These are phyloP conservation scores for Aegilops bicornis DNA, from an alignment of 176 grass and related monocot species.

Conservation along the genomic window DNA sequence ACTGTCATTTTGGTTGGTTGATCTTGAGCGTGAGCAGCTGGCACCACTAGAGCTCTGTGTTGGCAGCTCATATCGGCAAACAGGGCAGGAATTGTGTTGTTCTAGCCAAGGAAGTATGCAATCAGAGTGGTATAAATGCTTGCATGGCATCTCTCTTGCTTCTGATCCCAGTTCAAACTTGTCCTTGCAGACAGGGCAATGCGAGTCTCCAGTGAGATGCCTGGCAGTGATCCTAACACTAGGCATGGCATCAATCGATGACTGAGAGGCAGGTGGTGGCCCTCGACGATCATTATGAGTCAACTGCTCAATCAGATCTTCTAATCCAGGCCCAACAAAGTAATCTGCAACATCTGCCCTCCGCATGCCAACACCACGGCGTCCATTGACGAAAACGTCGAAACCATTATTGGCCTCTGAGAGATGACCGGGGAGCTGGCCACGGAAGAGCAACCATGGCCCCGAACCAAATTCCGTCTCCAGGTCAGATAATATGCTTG, in stretches of 20 bases:
- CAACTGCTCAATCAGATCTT: constrained; percentile 82
- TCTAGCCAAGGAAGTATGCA: constrained; percentile 97
- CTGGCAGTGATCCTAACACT: constrained; percentile 69
- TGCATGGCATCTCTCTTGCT: constrained; percentile 87
- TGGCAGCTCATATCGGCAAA: constrained; percentile 80
- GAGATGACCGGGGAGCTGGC: constrained; percentile 61
- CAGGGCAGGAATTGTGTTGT: constrained; percentile 91
- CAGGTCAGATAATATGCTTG: constrained; percentile 63
- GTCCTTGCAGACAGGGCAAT: constrained; percentile 92
- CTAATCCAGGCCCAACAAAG: constrained; percentile 83
- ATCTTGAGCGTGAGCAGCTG: constrained; percentile 56
- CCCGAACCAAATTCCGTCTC: constrained; percentile 69
- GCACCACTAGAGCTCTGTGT: constrained; percentile 48
- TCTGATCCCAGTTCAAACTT: constrained; percentile 68
- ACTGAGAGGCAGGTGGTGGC: constrained; percentile 73
- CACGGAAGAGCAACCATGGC: constrained; percentile 84
- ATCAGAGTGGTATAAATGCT: constrained; percentile 82
- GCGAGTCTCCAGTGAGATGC: constrained; percentile 78
- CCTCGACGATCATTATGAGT: constrained; percentile 68
- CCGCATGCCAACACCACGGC: constrained; percentile 51
- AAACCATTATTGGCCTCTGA: constrained; percentile 52
- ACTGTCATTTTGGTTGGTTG: constrained; percentile 47
- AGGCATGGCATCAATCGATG: constrained; percentile 79
- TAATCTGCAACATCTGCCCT: constrained; percentile 70
- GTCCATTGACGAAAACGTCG: constrained; percentile 56